These are phyloP conservation scores for Neurospora pannonica DNA, from an alignment of 495 filamentous ascomycete species.

Conservation along the genomic window DNA sequence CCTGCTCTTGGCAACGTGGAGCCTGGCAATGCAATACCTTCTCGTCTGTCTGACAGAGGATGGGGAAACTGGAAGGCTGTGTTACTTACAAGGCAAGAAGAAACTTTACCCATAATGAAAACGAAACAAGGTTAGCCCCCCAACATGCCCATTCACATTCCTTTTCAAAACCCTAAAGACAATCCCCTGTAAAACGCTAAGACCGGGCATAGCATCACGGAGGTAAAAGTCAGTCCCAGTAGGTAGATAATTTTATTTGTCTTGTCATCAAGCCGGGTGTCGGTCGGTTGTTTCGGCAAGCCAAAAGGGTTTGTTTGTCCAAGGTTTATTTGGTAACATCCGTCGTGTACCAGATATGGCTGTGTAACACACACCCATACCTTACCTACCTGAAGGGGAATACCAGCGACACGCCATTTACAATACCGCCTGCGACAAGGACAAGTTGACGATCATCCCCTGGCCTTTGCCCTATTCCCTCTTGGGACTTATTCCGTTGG, in stretches of 20 bases:
- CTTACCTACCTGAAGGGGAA: background rate
- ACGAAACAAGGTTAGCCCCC: background rate
- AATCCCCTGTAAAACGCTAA: background rate
- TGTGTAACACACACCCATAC: background rate
- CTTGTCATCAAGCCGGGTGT: background rate
- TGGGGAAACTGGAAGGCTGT: background rate
- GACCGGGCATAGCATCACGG: background rate
- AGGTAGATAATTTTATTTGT: background rate
- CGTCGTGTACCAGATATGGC: background rate
- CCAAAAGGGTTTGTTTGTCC: background rate
- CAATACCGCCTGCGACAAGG: background rate
- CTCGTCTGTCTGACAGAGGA: background rate
- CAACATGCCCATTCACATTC: background rate
- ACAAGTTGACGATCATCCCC: background rate
- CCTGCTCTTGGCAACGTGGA: background rate
- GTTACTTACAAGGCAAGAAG: background rate
- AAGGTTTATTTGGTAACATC: background rate
- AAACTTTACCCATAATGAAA: background rate
- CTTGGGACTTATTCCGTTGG: background rate
- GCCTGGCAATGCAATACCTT: background rate
- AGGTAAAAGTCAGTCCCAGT: background rate
- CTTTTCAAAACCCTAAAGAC: background rate
- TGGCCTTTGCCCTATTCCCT: background rate
- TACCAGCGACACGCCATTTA: background rate
- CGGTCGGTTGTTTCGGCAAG: background rate